Evolutionary conservation across 1,139 yeast genomes (phyloP).

Genomic region (Saccharomyces uvarum): DNA sequence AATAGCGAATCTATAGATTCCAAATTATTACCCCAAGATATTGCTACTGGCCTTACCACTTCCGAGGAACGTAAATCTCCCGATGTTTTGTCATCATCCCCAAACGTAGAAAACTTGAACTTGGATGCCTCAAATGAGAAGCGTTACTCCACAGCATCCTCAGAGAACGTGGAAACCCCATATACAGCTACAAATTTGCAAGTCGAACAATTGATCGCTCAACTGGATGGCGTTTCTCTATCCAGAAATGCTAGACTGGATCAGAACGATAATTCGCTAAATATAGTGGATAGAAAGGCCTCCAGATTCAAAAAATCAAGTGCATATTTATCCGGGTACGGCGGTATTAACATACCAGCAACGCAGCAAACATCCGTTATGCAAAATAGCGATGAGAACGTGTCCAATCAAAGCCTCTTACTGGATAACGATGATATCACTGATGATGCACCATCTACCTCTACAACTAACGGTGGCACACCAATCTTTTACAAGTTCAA

Average conservation of each 20-base stretch:
- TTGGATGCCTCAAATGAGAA: neutral
- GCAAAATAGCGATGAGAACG: neutral
- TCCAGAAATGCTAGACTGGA: conserved; percentile 19
- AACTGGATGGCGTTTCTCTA: conserved; percentile 27
- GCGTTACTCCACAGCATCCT: neutral
- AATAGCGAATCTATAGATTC: neutral
- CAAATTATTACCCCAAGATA: neutral
- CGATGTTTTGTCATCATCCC: neutral
- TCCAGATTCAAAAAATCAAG: conserved; percentile 22
- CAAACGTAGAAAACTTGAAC: neutral
- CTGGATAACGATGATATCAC: conserved; percentile 3
- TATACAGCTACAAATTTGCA: conserved; percentile 19
- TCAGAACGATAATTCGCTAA: neutral
- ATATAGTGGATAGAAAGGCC: neutral
- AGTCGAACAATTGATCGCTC: conserved; percentile 28
- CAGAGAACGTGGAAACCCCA: neutral
- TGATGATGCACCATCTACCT: neutral
- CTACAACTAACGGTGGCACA: conserved; percentile 7
- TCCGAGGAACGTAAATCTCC: neutral
- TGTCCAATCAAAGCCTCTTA: neutral
- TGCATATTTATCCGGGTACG: conserved; percentile 23
- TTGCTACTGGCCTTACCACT: neutral
- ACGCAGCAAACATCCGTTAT: neutral
- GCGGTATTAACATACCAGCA: conserved; percentile 1
- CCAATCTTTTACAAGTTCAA: conserved; percentile 20